phyloP scores from a whole-genome alignment of 257 asterid species.

The Euphrasia confusa region DNA sequence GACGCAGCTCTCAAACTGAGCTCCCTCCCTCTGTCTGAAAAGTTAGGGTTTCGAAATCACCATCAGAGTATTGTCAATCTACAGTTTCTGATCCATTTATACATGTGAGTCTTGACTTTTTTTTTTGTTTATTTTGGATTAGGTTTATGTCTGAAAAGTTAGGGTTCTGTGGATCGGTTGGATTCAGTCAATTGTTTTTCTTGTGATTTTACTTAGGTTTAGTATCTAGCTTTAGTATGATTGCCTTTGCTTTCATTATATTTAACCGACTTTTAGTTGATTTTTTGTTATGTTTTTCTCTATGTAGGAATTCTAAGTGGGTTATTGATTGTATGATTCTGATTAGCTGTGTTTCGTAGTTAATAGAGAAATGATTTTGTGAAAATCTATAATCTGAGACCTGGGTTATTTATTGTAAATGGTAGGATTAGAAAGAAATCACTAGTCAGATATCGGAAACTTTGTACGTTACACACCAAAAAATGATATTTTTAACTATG shows the following conservation, averaged over 20 bases:
- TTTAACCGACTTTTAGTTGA: background rate
- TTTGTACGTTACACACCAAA: constrained; percentile 18
- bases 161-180: constrained; percentile 30
- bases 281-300: background rate
- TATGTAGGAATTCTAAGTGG: constrained; percentile 11
- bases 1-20: constrained; percentile 27
- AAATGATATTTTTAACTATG: constrained; percentile 18
- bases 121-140: constrained; percentile 21
- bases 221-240: constrained; percentile 14
- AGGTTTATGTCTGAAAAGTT: background rate
- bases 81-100: constrained; percentile 16
- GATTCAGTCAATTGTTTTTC: constrained; percentile 28
- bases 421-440: constrained; percentile 15
- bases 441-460: constrained; percentile 15
- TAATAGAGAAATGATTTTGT: constrained; percentile 8
- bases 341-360: constrained; percentile 6
- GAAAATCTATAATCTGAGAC: background rate
- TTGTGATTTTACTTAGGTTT: constrained; percentile 15
- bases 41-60: constrained; percentile 25
- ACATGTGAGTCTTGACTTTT: constrained; percentile 16
- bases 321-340: constrained; percentile 6
- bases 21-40: constrained; percentile 21
- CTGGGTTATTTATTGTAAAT: constrained; percentile 10
- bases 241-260: constrained; percentile 22
- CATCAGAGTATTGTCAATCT: constrained; percentile 7